Evolutionary conservation across 2,329 filamentous ascomycete genomes (phyloP).

Genomic region (Sclerotinia nivalis): DNA sequence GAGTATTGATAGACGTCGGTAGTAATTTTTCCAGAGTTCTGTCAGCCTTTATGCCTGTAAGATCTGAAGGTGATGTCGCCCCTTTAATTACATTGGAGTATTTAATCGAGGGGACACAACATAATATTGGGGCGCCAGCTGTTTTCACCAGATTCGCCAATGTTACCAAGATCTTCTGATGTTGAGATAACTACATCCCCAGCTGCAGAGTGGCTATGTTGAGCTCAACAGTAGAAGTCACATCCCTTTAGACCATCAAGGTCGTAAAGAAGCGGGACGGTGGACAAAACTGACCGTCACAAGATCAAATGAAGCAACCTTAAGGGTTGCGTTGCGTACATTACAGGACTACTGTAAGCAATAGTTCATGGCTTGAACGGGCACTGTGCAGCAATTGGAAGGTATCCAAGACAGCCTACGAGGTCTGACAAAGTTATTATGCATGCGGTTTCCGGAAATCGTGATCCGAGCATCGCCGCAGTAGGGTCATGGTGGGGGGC

Average conservation of each 20-base stretch:
- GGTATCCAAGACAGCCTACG: background rate
- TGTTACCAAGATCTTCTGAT: background rate
- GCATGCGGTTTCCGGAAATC: background rate
- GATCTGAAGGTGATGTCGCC: background rate
- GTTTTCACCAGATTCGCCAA: background rate
- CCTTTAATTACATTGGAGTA: background rate
- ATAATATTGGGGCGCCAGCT: background rate
- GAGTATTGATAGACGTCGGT: background rate
- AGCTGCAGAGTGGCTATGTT: background rate
- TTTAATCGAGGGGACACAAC: background rate
- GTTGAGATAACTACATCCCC: slow-evolving; percentile 9
- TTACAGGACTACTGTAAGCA: background rate
- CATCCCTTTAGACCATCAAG: background rate
- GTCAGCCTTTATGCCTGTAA: background rate
- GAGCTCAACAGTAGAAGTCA: background rate
- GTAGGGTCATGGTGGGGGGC: background rate
- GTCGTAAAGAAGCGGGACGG: background rate
- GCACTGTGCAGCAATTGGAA: slow-evolving; percentile 4
- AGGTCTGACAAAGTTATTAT: background rate
- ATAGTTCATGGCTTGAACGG: background rate
- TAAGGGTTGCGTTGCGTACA: background rate
- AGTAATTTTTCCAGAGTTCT: background rate
- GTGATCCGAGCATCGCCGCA: background rate
- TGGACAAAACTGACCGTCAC: background rate
- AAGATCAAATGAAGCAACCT: slow-evolving; percentile 2